Percentiles rank a stretch among this genome's conserved stretches.
Conservation (phyloP, 768 basidiomycete genomes). For the Coprinopsis cinerea region DNA sequence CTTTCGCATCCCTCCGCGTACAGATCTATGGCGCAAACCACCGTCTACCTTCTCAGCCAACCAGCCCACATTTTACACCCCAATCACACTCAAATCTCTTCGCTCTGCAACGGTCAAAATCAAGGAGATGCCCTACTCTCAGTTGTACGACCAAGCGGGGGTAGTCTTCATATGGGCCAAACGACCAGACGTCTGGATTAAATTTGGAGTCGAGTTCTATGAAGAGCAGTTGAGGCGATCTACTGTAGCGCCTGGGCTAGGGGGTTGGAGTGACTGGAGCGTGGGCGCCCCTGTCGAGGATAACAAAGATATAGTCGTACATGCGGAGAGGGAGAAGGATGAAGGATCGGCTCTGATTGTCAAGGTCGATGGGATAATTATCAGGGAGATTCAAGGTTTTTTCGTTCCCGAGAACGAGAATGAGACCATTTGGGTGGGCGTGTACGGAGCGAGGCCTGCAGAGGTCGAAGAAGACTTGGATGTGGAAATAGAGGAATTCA, state of each 20-base stretch:
- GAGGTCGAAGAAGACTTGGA: slow-evolving; percentile 2
- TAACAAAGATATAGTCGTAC: neutral
- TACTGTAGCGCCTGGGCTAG: slow-evolving; percentile 1
- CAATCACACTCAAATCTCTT: neutral
- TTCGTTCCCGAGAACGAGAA: slow-evolving; percentile 1
- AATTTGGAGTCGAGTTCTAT: slow-evolving; percentile 1
- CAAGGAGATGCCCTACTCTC: slow-evolving; percentile 1
- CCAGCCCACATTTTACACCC: neutral
- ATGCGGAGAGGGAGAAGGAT: slow-evolving; percentile 1
- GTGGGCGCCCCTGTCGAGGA: slow-evolving; percentile 1
- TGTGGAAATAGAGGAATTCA: slow-evolving; percentile 2
- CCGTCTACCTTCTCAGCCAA: neutral
- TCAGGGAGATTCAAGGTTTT: slow-evolving; percentile 1
- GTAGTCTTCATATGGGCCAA: neutral
- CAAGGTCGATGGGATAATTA: neutral
- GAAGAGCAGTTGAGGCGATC: neutral
- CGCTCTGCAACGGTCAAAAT: slow-evolving; percentile 1
- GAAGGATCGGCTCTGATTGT: neutral
- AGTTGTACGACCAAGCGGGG: slow-evolving; percentile 3
- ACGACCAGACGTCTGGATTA: neutral
- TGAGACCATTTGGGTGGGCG: neutral
- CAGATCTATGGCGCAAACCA: slow-evolving; percentile 3
- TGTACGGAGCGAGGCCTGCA: slow-evolving; percentile 1
- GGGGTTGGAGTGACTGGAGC: slow-evolving; percentile 5
- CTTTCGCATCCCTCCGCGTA: neutral